Conservation (phyloP, 139 green algal genomes). For the Marvania coccoides region DNA sequence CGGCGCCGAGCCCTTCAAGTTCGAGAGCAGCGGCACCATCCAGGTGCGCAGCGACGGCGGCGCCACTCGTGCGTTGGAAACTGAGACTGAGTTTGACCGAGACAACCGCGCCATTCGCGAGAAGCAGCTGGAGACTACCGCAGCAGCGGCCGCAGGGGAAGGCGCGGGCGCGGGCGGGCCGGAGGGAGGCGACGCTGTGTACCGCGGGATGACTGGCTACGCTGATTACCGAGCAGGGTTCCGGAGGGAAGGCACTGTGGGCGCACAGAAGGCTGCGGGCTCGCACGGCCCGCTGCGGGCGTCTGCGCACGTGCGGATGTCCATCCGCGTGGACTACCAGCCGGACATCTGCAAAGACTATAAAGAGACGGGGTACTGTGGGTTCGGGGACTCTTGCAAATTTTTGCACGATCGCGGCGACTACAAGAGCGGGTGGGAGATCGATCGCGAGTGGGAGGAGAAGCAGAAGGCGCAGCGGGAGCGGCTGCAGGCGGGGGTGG, state of each 20-base stretch:
- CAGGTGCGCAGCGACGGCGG: slow-evolving; percentile 42
- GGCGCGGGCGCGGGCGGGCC: slow-evolving; percentile 37
- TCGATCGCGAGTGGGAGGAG: slow-evolving; percentile 88
- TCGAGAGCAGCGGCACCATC: slow-evolving; percentile 27
- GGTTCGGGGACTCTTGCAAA: slow-evolving; percentile 97
- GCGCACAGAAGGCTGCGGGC: slow-evolving; percentile 60
- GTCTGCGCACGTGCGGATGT: slow-evolving; percentile 54
- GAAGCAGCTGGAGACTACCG: background rate
- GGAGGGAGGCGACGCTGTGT: slow-evolving; percentile 34
- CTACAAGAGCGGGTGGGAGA: slow-evolving; percentile 95
- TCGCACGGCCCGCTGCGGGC: slow-evolving; percentile 80
- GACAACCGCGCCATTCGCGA: slow-evolving; percentile 49
- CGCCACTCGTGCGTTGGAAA: slow-evolving; percentile 59
- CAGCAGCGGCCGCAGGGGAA: slow-evolving; percentile 33
- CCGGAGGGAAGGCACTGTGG: slow-evolving; percentile 43
- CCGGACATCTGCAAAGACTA: slow-evolving; percentile 99
- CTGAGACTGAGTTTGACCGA: slow-evolving; percentile 67
- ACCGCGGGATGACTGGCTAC: slow-evolving; percentile 76
- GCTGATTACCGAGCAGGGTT: slow-evolving; percentile 70
- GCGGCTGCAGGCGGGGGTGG: slow-evolving; percentile 29
- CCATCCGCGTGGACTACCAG: slow-evolving; percentile 90
- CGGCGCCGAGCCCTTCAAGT: slow-evolving; percentile 29
- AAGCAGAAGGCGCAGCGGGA: slow-evolving; percentile 80
- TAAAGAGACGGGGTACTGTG: slow-evolving; percentile 95
- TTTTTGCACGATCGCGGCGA: slow-evolving; percentile 98